Percentiles rank a stretch among this genome's conserved stretches.
These are phyloP conservation scores for Helicostylum pulchrum DNA, from an alignment of 192 early-diverging fungal species.

Conservation along the genomic window DNA sequence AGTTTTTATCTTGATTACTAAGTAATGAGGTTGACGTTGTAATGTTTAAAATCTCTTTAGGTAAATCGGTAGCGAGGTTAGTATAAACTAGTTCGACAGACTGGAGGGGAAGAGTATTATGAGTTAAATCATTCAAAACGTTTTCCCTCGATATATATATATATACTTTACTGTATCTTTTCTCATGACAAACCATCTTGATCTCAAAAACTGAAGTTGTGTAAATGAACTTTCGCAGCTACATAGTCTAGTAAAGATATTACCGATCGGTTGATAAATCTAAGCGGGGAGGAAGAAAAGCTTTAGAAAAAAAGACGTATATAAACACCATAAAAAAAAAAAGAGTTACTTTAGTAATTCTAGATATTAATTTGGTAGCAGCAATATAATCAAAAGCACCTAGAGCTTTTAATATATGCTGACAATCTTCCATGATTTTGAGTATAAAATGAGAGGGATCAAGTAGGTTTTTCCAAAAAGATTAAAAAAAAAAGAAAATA, in stretches of 20 bases:
- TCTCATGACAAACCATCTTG: conserved; percentile 30
- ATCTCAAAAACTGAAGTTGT: conserved; percentile 29
- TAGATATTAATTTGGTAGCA: conserved; percentile 40
- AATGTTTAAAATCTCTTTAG: conserved; percentile 4
- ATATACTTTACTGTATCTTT: conserved; percentile 30
- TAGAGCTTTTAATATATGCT: conserved; percentile 30
- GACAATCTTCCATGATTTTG: conserved; percentile 6
- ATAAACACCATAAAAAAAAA: not conserved
- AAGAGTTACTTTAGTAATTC: conserved; percentile 35
- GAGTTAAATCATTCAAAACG: not conserved
- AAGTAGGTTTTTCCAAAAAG: too few species aligned
- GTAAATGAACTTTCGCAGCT: conserved; percentile 32
- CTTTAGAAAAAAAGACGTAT: not conserved
- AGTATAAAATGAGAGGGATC: not conserved
- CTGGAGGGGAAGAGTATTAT: not conserved
- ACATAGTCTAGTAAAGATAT: conserved; percentile 24
- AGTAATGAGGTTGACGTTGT: not conserved
- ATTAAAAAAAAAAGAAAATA: too few species aligned
- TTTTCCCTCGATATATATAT: conserved; percentile 4
- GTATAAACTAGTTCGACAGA: conserved; percentile 11
- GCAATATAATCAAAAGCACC: conserved; percentile 51
- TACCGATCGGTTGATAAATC: conserved; percentile 26
- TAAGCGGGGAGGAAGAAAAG: not conserved
- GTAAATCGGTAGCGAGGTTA: conserved; percentile 10
- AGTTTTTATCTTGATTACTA: not conserved